phyloP scores from a whole-genome alignment of 352 stramenopile genomes.

The Phytopythium cucurbitacearum region DNA sequence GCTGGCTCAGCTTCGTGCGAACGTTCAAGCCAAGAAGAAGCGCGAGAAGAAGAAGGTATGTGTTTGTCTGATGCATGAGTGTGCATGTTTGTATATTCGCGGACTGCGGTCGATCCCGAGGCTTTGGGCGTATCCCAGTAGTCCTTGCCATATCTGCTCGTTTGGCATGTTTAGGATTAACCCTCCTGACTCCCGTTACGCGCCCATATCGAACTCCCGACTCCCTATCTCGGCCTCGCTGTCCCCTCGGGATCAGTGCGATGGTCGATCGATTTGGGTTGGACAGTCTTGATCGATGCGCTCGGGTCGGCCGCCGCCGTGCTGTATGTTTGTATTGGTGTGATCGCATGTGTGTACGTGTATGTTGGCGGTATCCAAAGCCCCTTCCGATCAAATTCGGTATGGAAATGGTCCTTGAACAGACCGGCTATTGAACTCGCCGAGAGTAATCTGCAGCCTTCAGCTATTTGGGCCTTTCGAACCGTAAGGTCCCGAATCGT shows the following conservation, averaged over 20 bases:
- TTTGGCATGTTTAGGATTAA: constrained; percentile 89
- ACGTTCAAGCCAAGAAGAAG: constrained; percentile 82
- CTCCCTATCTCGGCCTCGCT: constrained; percentile 55
- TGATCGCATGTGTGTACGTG: constrained; percentile 15
- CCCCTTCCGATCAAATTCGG: constrained; percentile 75
- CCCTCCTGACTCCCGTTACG: constrained; percentile 89
- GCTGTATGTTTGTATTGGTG: constrained; percentile 10
- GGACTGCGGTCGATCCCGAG: constrained; percentile 1
- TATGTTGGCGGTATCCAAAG: constrained; percentile 79
- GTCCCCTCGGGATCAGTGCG: constrained; percentile 17
- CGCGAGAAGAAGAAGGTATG: constrained; percentile 88
- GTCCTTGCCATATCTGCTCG: constrained; percentile 73
- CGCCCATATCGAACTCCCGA: constrained; percentile 55
- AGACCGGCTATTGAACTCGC: constrained; percentile 90
- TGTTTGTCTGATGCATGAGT: constrained; percentile 11
- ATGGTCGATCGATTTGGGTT: constrained; percentile 72
- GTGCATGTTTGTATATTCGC: constrained; percentile 16
- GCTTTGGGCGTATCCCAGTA: constrained; percentile 80
- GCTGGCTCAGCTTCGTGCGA: constrained; percentile 71
- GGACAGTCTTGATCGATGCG: constrained; percentile 25
- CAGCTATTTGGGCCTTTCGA: constrained; percentile 81
- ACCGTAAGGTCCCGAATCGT: constrained; percentile 79
- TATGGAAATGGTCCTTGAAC: constrained; percentile 87
- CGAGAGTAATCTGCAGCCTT: constrained; percentile 85
- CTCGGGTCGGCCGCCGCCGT: not conserved